Percentiles rank a stretch among this genome's conserved stretches.
Evolutionary conservation across 2,329 filamentous ascomycete species (phyloP).

Genomic region (Oidium heveae): DNA sequence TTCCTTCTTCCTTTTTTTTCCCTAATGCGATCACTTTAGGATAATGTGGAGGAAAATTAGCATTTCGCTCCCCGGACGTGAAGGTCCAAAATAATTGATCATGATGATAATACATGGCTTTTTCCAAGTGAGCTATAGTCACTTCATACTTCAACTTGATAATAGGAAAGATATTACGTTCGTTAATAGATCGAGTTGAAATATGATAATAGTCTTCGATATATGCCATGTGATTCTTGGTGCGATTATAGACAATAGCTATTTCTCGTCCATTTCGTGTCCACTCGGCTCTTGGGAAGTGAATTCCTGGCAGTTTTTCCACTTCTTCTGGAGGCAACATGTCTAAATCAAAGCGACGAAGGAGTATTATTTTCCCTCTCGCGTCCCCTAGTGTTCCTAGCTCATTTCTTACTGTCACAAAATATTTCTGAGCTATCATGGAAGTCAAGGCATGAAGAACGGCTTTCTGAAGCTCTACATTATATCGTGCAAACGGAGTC

Average conservation of each 20-base stretch:
- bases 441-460: conserved; percentile 18
- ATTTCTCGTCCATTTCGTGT: conserved; percentile 19
- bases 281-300: conserved; percentile 21
- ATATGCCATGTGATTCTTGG: conserved; percentile 17
- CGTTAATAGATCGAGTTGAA: conserved; percentile 11
- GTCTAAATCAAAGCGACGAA: conserved; percentile 52
- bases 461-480: conserved; percentile 15
- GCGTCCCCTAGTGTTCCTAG: conserved; percentile 40
- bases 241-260: conserved; percentile 18
- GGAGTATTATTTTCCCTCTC: conserved; percentile 60
- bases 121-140: conserved; percentile 16
- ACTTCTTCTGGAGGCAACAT: conserved; percentile 15
- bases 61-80: conserved; percentile 19
- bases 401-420: conserved; percentile 16
- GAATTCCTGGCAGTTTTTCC: conserved; percentile 19
- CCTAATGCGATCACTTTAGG: conserved; percentile 23
- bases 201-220: conserved; percentile 25
- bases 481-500: conserved; percentile 12
- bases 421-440: conserved; percentile 16
- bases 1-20: conserved; percentile 17
- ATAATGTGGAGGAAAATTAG: conserved; percentile 16
- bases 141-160: conserved; percentile 22
- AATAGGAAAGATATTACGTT: conserved; percentile 13
- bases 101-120: conserved; percentile 15
- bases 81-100: conserved; percentile 23